Evolutionary conservation across 257 asterid species (phyloP).

Genomic region (Primulina eburnea): DNA sequence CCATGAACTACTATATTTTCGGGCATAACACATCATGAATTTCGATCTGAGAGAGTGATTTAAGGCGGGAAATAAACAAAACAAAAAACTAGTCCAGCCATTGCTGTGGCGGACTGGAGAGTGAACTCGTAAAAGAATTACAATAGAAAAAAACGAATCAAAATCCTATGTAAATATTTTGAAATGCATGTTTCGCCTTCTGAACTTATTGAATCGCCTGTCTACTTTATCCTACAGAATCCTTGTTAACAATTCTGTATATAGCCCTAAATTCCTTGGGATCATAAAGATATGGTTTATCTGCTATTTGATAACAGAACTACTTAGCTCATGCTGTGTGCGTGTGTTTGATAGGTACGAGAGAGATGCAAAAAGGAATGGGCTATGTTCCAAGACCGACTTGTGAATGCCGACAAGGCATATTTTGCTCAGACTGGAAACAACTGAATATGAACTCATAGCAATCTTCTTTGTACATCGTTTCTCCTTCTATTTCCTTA

Average conservation of each 20-base stretch:
- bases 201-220: no score
- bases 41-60: background rate
- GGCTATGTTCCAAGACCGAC: slow-evolving; percentile 95
- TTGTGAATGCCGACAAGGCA: slow-evolving; percentile 75
- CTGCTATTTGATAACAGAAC: background rate
- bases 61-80: no score
- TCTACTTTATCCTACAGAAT: background rate
- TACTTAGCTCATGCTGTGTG: slow-evolving; percentile 9
- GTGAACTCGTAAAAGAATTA: no score
- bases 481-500: slow-evolving; percentile 11
- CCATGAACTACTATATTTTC: background rate
- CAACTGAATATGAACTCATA: slow-evolving; percentile 20
- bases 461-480: slow-evolving; percentile 33
- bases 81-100: no score
- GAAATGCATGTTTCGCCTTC: background rate
- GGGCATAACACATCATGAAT: background rate
- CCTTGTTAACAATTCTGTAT: no score
- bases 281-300: no score
- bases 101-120: no score
- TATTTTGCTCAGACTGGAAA: slow-evolving; percentile 58
- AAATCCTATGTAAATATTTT: no score
- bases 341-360: slow-evolving; percentile 57
- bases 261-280: background rate
- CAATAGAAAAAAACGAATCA: no score
- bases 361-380: slow-evolving; percentile 93